Evolutionary conservation across 352 stramenopile species (phyloP).

Genomic region (Pythium phragmitis): DNA sequence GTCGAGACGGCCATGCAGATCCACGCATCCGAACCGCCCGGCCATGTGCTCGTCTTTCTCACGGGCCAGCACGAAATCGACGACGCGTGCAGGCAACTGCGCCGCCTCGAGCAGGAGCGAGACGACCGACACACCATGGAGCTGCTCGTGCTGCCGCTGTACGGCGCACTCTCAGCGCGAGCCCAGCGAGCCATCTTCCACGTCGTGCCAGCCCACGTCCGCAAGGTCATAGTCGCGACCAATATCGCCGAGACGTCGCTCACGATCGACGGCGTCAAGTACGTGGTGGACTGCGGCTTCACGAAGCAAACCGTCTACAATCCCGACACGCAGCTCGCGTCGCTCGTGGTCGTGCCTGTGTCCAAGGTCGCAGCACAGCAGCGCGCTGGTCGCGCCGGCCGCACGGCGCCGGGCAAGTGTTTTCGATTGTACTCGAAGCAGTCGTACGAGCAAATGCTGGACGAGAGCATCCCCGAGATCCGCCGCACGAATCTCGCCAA

Average conservation of each 20-base stretch:
- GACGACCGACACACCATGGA: slow-evolving; percentile 28
- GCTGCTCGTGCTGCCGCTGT: slow-evolving; percentile 91
- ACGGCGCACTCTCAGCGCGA: slow-evolving; percentile 93
- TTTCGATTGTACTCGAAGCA: slow-evolving; percentile 98
- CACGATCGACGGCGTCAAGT: slow-evolving; percentile 96
- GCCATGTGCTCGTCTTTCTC: slow-evolving; percentile 95
- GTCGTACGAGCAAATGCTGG: slow-evolving; percentile 95
- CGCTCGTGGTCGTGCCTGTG: slow-evolving; percentile 93
- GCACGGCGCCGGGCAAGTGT: slow-evolving; percentile 96
- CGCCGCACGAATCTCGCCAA: slow-evolving; percentile 92
- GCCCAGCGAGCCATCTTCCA: slow-evolving; percentile 95
- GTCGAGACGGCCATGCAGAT: slow-evolving; percentile 81
- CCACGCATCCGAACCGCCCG: slow-evolving; percentile 62
- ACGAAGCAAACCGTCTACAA: slow-evolving; percentile 94
- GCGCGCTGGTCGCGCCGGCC: slow-evolving; percentile 93
- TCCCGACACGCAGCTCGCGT: slow-evolving; percentile 67
- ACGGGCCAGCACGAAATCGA: slow-evolving; percentile 94
- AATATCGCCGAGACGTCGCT: slow-evolving; percentile 97
- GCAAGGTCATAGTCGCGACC: slow-evolving; percentile 89
- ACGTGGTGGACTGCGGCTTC: slow-evolving; percentile 79
- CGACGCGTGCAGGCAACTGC: slow-evolving; percentile 85
- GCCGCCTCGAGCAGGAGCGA: slow-evolving; percentile 32
- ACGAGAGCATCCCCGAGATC: slow-evolving; percentile 99
- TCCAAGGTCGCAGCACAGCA: slow-evolving; percentile 94
- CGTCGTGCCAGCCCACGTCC: slow-evolving; percentile 67